Conservation (phyloP, 768 basidiomycete genomes). For the Lepiota brunneoincarnata region DNA sequence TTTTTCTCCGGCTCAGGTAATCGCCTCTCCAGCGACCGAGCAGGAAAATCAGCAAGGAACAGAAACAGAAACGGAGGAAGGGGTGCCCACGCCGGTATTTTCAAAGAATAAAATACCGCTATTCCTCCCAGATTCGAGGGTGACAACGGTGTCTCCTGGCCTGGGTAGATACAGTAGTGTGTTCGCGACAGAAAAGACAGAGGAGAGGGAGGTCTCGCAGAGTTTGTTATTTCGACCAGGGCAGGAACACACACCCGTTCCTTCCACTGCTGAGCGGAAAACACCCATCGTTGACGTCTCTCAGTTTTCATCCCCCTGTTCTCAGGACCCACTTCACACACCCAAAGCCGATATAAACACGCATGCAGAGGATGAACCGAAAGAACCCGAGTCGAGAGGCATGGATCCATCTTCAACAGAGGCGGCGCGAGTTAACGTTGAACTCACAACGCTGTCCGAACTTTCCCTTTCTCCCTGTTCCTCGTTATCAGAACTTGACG, state of each 20-base stretch:
- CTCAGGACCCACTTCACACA: neutral
- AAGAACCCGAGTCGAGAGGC: neutral
- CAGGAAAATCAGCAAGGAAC: neutral
- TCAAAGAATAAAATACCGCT: neutral
- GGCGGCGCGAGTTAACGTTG: neutral
- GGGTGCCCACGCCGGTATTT: neutral
- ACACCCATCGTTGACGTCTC: constrained; percentile 6
- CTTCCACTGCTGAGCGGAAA: neutral
- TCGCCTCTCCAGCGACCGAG: no score
- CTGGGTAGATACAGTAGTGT: no score
- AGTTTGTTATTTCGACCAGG: neutral
- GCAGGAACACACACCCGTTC: neutral
- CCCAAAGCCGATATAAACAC: no score
- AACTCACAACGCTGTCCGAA: constrained; percentile 1
- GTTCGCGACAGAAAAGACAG: neutral
- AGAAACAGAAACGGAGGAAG: neutral
- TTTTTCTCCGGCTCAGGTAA: no score
- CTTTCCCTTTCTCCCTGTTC: neutral
- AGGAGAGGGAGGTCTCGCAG: neutral
- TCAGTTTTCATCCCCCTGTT: neutral
- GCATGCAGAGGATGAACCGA: neutral
- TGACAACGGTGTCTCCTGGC: no score
- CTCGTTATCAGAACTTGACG: neutral
- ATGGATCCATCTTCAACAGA: neutral
- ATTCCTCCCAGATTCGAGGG: neutral